Evolutionary conservation across 2,329 filamentous ascomycete genomes (phyloP).

Genomic region (Alternaria ethzedia): DNA sequence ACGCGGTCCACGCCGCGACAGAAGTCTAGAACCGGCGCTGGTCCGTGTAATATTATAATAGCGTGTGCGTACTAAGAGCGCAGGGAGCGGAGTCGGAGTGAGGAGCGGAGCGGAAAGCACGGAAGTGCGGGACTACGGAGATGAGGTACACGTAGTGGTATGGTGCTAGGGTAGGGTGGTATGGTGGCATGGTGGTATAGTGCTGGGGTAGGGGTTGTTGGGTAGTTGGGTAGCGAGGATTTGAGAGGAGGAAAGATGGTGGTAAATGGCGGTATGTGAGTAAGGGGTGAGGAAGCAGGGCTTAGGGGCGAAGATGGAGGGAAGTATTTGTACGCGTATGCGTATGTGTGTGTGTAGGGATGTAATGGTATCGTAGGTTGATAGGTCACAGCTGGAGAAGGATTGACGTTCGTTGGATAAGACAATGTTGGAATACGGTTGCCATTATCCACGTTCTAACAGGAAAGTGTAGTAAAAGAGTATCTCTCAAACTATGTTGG

Average conservation of each 20-base stretch:
- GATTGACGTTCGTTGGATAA: rapidly evolving
- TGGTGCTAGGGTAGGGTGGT: no score
- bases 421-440: neutral
- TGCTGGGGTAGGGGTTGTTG: neutral
- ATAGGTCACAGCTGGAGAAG: rapidly evolving
- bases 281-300: neutral
- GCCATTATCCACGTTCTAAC: neutral
- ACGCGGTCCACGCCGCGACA: no score
- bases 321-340: neutral
- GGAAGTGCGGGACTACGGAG: neutral
- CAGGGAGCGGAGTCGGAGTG: neutral
- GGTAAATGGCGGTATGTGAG: neutral
- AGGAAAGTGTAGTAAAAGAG: neutral
- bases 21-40: no score
- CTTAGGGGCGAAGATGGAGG: neutral
- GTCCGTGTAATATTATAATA: neutral
- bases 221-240: neutral
- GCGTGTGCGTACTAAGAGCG: neutral
- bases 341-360: neutral
- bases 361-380: rapidly evolving
- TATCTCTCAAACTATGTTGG: rapidly evolving
- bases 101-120: neutral
- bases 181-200: no score
- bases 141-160: neutral
- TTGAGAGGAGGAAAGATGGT: neutral